phyloP scores from a whole-genome alignment of 2,329 filamentous ascomycete genomes.

The Ceratocystis ficicola region DNA sequence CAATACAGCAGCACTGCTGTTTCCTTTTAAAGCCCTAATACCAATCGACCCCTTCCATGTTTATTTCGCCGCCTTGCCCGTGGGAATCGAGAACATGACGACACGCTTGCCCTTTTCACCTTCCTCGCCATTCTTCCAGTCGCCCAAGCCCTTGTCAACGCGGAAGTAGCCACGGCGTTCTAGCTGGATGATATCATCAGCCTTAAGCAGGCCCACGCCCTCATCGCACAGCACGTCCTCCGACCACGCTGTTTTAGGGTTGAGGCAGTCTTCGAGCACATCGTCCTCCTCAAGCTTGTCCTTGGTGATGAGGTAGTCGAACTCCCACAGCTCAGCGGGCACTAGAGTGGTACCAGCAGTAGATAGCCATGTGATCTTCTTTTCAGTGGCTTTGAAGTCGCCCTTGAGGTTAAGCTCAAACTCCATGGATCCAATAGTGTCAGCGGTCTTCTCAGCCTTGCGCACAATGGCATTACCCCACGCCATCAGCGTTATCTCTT shows the following conservation, averaged over 20 bases:
- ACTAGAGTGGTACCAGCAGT: conserved; percentile 63
- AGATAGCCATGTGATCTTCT: conserved; percentile 93
- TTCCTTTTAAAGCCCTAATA: neutral
- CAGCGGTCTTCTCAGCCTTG: conserved; percentile 36
- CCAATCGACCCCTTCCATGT: neutral
- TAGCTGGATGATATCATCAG: conserved; percentile 86
- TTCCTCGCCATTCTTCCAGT: conserved; percentile 41
- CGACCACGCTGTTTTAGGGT: conserved; percentile 59
- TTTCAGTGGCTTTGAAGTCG: conserved; percentile 88
- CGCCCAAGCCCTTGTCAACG: conserved; percentile 53
- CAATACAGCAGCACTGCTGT: neutral
- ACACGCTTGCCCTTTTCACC: conserved; percentile 37
- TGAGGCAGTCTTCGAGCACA: conserved; percentile 71
- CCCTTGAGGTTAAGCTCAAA: conserved; percentile 83
- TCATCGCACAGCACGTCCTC: conserved; percentile 67
- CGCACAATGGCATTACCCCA: conserved; percentile 67
- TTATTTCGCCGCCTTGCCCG: conserved; percentile 39
- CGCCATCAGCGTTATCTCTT: conserved; percentile 92
- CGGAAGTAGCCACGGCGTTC: conserved; percentile 89
- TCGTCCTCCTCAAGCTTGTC: conserved; percentile 87
- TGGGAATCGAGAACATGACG: conserved; percentile 47
- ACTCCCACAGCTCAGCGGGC: conserved; percentile 47
- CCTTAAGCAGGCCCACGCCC: conserved; percentile 66
- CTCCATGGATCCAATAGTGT: conserved; percentile 55
- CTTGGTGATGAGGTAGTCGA: conserved; percentile 62